Evolutionary conservation across 106 monocot species (phyloP), one percentile per base, ranked within the genome.

Genomic region (Dendrobium officinale): DNA sequence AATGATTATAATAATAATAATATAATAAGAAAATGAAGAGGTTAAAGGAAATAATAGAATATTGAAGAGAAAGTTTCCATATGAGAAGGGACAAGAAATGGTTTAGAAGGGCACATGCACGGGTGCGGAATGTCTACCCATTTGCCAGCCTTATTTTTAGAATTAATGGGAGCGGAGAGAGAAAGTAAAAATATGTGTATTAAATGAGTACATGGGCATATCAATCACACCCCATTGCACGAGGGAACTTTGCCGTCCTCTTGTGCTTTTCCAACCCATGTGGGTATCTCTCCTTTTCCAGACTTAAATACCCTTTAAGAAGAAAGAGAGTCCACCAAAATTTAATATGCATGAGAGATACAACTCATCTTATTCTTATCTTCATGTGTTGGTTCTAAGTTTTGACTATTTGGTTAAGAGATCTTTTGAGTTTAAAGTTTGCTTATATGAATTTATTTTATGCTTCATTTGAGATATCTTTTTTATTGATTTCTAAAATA

Each of bases 201-300:
- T 22, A 9, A 37, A 67, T 67, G 27, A 10, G 27, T 31, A 67
- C 9, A 67, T 27, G 29, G 67, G 67, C 26, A 17, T 58, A 58
- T 58, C 58, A 58, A 58, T 58, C 58, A 58, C 58, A 67, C 24
- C 19, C 67, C 67, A 67, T 67, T 67, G 67, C 67, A 67, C 67
- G 67, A 67, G 67, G 67, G 67, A 67, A 67, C 67, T 27, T 67
- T 67, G 67, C 27, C 33, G 67, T 67, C 67, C 27, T 67, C 27
- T 67, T 67, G 2, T 67, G 67, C 67, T 67, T 67, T 45, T 67
- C 27, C 67, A 27, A 13, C 27, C 27, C 67, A 67, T 67, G 67
- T 67, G 67, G 10, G 3, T 10, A 2, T 26, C 67, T 67, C 22
- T 67, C 67, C 67, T 67, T 67, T 6, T 67, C 67, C 22, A 67